Evolutionary conservation across 805 yeast genomes (phyloP), one percentile per base, ranked within the genome.

Genomic region (Candida khao-thaluensis): DNA sequence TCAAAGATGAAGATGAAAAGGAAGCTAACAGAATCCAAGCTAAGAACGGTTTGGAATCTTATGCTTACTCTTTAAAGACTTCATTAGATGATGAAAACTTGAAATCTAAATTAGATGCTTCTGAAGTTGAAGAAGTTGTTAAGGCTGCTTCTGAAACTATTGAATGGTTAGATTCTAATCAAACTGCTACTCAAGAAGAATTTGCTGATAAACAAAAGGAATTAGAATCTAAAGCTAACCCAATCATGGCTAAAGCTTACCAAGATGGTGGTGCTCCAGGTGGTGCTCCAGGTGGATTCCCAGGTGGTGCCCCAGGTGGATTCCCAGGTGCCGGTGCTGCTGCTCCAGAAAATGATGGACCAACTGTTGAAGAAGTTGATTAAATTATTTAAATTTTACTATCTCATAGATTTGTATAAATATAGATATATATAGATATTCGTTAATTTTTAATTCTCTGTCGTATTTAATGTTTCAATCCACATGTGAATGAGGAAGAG

Each of bases 181-280:
- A 84, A 72, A 79, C 96, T 51, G 97, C 95, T 54, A 67, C 95
- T 40, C 79, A 86, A 44, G 97, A 91, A 64, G 98, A 90, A 77
- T 90, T 72, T 69, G 76, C 80, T 62, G 95, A 85, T 72, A 84
- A 79, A 76, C 95, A 89, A 77, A 90, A 90, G 82, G 96, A 89
- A 73, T 82, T 90, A 60, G 97, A 91, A 77, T 84, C 79, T 55
- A 76, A 83, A 70, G 95, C 96, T 54, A 90, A 90, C 79, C 97
- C 97, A 69, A 87, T 90, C 72, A 84, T 90, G 88, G 79, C 88
- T 67, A 88, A 90, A 79, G 88, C 93, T 79, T 91, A 91, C 82
- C 93, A 86, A 70, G 89, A 83, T 53, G 95, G 89, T 66, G 95
- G 88, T 67, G 83, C 82, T 51, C 81, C 84, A 59, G 85, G 77